Evolutionary conservation across 257 asterid species (phyloP).

Genomic region (Pogostemon cablin): DNA sequence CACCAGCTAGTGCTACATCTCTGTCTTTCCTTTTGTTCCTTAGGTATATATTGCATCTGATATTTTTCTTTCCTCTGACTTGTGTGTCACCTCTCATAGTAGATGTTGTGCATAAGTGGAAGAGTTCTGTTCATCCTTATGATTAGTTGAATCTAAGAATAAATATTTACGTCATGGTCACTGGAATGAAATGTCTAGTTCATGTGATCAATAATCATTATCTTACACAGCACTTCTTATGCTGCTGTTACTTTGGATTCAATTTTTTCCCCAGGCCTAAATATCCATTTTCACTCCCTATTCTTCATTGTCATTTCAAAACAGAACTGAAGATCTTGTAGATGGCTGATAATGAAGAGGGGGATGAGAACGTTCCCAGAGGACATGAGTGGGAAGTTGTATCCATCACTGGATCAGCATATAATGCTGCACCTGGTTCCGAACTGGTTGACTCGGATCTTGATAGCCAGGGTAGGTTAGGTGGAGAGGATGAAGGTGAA

Average conservation of each 20-base stretch:
- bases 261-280: neutral
- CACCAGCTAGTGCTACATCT: neutral
- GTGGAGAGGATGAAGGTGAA: constrained; percentile 48
- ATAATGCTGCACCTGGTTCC: constrained; percentile 78
- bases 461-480: constrained; percentile 38
- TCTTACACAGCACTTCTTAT: neutral
- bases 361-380: constrained; percentile 53
- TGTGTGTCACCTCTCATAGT: neutral
- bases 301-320: neutral
- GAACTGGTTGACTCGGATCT: constrained; percentile 40
- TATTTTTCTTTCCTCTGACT: neutral
- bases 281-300: neutral
- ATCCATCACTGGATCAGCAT: constrained; percentile 76
- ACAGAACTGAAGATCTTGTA: constrained; percentile 22
- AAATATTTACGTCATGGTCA: neutral
- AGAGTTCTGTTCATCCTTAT: neutral
- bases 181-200: neutral
- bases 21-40: neutral
- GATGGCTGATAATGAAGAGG: constrained; percentile 65
- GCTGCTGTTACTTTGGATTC: neutral
- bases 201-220: neutral
- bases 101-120: neutral
- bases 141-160: constrained; percentile 5
- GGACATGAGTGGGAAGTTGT: constrained; percentile 96
- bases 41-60: neutral